phyloP scores from a whole-genome alignment of 1,284 basidiomycete species.

The Trichosporon ovoides region DNA sequence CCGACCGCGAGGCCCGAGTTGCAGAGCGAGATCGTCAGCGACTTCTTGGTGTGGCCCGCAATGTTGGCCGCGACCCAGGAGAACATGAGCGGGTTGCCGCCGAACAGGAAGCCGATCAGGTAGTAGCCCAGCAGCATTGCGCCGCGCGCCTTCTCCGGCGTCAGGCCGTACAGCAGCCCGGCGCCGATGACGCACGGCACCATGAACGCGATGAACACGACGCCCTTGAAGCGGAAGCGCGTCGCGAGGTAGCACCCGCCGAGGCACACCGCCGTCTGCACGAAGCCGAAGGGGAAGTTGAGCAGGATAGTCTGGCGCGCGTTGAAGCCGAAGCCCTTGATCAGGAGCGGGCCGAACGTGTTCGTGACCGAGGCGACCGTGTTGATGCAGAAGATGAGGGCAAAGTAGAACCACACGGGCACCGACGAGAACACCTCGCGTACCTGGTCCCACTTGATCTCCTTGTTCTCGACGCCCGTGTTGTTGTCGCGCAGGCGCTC shows the following conservation, averaged over 20 bases:
- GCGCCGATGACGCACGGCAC: slow-evolving; percentile 36
- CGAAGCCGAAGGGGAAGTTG: slow-evolving; percentile 42
- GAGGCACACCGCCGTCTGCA: slow-evolving; percentile 26
- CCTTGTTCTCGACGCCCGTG: slow-evolving; percentile 31
- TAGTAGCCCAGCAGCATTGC: slow-evolving; percentile 18
- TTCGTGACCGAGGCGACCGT: slow-evolving; percentile 32
- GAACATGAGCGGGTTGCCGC: slow-evolving; percentile 32
- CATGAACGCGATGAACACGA: slow-evolving; percentile 28
- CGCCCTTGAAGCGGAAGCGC: slow-evolving; percentile 27
- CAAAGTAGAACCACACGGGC: slow-evolving; percentile 30
- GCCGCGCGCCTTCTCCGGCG: slow-evolving; percentile 6
- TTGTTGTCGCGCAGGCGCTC: slow-evolving; percentile 47
- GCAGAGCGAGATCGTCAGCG: slow-evolving; percentile 30
- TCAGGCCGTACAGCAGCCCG: slow-evolving; percentile 34
- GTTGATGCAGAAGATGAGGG: slow-evolving; percentile 32
- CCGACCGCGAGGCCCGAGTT: slow-evolving; percentile 28
- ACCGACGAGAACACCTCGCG: slow-evolving; percentile 36
- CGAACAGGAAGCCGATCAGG: slow-evolving; percentile 36
- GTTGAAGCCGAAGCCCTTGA: slow-evolving; percentile 38
- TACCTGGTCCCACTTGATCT: slow-evolving; percentile 42
- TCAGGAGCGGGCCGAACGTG: slow-evolving; percentile 43
- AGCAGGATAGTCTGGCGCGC: slow-evolving; percentile 33
- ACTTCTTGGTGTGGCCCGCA: slow-evolving; percentile 40
- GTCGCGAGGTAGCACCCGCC: slow-evolving; percentile 23
- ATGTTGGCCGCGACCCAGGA: slow-evolving; percentile 33